These are phyloP conservation scores for Aspergillus carlsbadensis DNA, from an alignment of 495 filamentous ascomycete species.

Conservation along the genomic window DNA sequence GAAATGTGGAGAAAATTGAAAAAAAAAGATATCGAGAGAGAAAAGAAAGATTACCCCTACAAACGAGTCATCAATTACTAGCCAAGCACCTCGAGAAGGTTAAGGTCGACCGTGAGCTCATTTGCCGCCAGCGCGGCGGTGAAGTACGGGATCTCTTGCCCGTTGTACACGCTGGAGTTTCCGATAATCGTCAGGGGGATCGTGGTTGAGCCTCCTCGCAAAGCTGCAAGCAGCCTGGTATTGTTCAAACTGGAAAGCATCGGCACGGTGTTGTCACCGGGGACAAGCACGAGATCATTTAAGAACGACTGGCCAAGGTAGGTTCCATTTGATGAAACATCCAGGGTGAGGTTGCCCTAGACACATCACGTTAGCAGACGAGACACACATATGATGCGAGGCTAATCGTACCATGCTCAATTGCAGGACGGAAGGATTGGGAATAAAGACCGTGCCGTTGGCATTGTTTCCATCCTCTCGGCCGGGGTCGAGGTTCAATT, in stretches of 20 bases:
- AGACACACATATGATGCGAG: neutral
- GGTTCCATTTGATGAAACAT: constrained; percentile 51
- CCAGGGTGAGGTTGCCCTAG: constrained; percentile 65
- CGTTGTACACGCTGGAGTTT: constrained; percentile 56
- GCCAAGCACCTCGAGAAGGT: constrained; percentile 39
- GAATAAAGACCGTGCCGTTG: constrained; percentile 61
- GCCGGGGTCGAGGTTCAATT: constrained; percentile 38
- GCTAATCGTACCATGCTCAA: constrained; percentile 54
- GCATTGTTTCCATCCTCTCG: constrained; percentile 57
- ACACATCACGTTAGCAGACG: constrained; percentile 6
- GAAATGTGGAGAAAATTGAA: neutral
- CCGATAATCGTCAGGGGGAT: constrained; percentile 61
- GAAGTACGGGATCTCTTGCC: constrained; percentile 61
- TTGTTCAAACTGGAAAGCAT: constrained; percentile 57
- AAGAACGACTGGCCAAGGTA: constrained; percentile 56
- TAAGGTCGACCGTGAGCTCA: constrained; percentile 37
- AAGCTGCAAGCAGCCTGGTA: constrained; percentile 40
- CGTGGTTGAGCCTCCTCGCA: constrained; percentile 49
- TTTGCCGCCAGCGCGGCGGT: constrained; percentile 46
- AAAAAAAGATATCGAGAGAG: constrained; percentile 1
- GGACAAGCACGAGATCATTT: constrained; percentile 55
- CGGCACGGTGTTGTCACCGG: constrained; percentile 58
- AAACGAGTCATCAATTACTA: neutral
- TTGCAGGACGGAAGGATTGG: constrained; percentile 67
- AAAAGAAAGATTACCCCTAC: constrained; percentile 1